Evolutionary conservation across 2,329 filamentous ascomycete species (phyloP).

Genomic region (Orbilia blumenaviensis): DNA sequence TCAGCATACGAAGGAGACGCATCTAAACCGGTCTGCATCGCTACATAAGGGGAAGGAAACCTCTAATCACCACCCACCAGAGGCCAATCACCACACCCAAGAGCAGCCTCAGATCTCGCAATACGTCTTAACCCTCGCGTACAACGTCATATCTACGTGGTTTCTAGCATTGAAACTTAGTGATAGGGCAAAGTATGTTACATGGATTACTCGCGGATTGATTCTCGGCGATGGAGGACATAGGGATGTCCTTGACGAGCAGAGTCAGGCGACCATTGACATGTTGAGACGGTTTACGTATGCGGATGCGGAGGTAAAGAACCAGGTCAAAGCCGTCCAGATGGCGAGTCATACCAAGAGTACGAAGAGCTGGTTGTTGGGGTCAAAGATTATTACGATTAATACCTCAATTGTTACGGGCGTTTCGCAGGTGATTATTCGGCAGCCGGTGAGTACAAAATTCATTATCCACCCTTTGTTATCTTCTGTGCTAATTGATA

Average conservation of each 20-base stretch:
- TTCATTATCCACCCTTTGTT: neutral
- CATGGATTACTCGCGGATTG: constrained; percentile 88
- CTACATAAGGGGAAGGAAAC: constrained; percentile 39
- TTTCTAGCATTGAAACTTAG: constrained; percentile 87
- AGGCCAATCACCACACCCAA: constrained; percentile 34
- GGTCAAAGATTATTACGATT: constrained; percentile 66
- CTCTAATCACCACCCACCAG: constrained; percentile 11
- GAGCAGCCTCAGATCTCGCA: constrained; percentile 74
- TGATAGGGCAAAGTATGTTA: constrained; percentile 83
- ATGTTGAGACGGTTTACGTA: constrained; percentile 91
- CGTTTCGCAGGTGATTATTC: constrained; percentile 65
- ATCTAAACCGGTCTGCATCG: constrained; percentile 60
- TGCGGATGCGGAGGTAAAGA: constrained; percentile 74
- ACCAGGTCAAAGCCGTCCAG: constrained; percentile 61
- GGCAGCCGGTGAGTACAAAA: constrained; percentile 56
- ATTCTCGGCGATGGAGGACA: constrained; percentile 79
- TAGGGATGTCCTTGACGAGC: constrained; percentile 81
- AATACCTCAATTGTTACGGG: constrained; percentile 65
- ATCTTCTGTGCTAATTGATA: constrained; percentile 19
- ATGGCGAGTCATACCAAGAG: constrained; percentile 62
- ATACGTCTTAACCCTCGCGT: constrained; percentile 92
- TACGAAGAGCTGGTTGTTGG: constrained; percentile 66
- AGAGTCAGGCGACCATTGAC: constrained; percentile 91
- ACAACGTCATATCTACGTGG: constrained; percentile 97
- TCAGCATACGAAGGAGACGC: constrained; percentile 70